Conservation (phyloP, 192 early-diverging fungal species). For the Backusella tuberculispora region DNA sequence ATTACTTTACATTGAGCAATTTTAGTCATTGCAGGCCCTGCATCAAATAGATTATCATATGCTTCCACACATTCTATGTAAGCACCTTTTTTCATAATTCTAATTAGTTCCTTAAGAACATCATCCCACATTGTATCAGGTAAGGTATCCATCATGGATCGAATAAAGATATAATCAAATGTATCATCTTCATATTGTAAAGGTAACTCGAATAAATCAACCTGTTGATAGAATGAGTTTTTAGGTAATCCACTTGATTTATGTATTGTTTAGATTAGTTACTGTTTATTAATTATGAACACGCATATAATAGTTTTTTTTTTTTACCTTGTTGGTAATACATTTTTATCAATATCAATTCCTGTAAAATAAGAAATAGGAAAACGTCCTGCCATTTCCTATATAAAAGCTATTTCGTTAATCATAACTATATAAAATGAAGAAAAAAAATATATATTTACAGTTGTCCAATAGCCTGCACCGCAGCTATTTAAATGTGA, state of each 20-base stretch:
- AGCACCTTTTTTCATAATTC: constrained; percentile 34
- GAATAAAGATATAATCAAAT: constrained; percentile 34
- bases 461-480: constrained; percentile 28
- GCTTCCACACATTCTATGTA: constrained; percentile 34
- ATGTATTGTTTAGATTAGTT: neutral
- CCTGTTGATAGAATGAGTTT: constrained; percentile 20
- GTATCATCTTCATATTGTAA: constrained; percentile 26
- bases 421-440: neutral
- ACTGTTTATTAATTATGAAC: neutral
- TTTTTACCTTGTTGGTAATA: constrained; percentile 23
- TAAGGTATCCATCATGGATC: constrained; percentile 26
- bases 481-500: constrained; percentile 22
- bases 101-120: constrained; percentile 19
- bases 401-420: neutral
- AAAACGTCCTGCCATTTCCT: constrained; percentile 29
- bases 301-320: neutral
- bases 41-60: constrained; percentile 30
- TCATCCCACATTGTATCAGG: constrained; percentile 29
- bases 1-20: constrained; percentile 22
- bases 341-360: constrained; percentile 30
- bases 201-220: constrained; percentile 21
- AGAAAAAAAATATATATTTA: constrained; percentile 6
- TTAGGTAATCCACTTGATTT: neutral
- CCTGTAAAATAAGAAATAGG: constrained; percentile 31
- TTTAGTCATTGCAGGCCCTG: constrained; percentile 28